phyloP scores from a whole-genome alignment of 116 monocot species.

The Dioscorea cayenensis region DNA sequence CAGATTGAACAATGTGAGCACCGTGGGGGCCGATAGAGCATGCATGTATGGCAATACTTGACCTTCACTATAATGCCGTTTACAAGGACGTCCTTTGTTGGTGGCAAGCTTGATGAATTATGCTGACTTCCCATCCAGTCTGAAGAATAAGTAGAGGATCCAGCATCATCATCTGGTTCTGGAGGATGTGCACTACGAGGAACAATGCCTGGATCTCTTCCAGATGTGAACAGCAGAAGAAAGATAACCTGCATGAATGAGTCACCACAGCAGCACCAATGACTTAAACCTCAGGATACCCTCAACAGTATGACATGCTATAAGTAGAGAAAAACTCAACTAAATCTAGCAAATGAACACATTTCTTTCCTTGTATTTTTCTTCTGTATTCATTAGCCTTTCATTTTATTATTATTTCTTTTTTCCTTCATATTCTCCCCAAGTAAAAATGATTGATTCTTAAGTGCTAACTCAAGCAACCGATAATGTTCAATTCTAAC shows the following conservation, averaged over 20 bases:
- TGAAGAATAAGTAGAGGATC: slow-evolving; percentile 23
- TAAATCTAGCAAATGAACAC: too few relatives aligned
- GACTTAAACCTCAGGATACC: too few relatives aligned
- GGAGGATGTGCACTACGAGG: slow-evolving; percentile 68
- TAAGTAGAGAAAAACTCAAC: too few relatives aligned
- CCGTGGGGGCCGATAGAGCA: slow-evolving; percentile 79
- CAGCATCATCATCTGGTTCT: slow-evolving; percentile 44
- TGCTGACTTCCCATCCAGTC: slow-evolving; percentile 28
- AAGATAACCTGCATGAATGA: slow-evolving; percentile 31
- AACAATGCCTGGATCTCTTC: slow-evolving; percentile 77
- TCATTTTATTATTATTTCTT: too few relatives aligned
- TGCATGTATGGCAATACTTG: slow-evolving; percentile 84
- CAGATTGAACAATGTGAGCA: slow-evolving; percentile 90
- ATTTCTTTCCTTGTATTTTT: too few relatives aligned
- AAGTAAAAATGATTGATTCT: too few relatives aligned
- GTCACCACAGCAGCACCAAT: neutral
- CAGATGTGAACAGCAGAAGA: slow-evolving; percentile 66
- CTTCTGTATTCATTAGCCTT: too few relatives aligned
- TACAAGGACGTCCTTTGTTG: slow-evolving; percentile 55
- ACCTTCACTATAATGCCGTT: slow-evolving; percentile 68
- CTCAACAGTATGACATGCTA: too few relatives aligned
- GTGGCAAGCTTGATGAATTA: slow-evolving; percentile 29
- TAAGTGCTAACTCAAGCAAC: too few relatives aligned
- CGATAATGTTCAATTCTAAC: too few relatives aligned
- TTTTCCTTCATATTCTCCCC: too few relatives aligned